phyloP scores from a whole-genome alignment of 2,329 filamentous ascomycete genomes.

The Penicillium sp. region DNA sequence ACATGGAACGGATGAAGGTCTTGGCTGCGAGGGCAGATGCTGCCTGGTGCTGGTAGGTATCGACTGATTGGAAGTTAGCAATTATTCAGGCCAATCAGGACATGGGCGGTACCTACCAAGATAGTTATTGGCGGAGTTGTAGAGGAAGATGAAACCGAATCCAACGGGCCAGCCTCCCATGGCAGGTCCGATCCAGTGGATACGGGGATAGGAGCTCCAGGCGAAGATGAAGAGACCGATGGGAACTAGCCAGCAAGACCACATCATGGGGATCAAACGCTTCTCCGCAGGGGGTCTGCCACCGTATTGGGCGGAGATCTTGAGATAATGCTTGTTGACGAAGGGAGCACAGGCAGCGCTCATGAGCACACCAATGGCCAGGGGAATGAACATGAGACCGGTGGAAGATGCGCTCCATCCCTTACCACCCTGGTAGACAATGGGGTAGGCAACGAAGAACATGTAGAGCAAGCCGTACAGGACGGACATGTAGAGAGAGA shows the following conservation, averaged over 20 bases:
- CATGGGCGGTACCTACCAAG: conserved; percentile 40
- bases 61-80: conserved; percentile 43
- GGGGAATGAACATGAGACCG: conserved; percentile 81
- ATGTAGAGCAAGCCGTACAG: conserved; percentile 54
- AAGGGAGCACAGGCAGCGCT: conserved; percentile 65
- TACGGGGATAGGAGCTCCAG: conserved; percentile 61
- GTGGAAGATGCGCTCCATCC: conserved; percentile 70
- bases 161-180: conserved; percentile 69
- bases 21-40: conserved; percentile 78
- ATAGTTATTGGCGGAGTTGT: conserved; percentile 75
- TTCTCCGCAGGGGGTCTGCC: conserved; percentile 73
- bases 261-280: conserved; percentile 79
- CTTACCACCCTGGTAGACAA: conserved; percentile 74
- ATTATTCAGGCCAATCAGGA: background rate
- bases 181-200: conserved; percentile 69
- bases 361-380: conserved; percentile 69
- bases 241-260: conserved; percentile 68
- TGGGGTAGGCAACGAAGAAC: conserved; percentile 51
- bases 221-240: conserved; percentile 65
- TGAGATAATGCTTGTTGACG: conserved; percentile 79
- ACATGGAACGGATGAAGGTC: conserved; percentile 74
- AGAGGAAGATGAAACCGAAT: conserved; percentile 79
- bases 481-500: conserved; percentile 81
- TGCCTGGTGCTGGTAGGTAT: conserved; percentile 68
- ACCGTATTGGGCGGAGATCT: conserved; percentile 57